phyloP scores from a whole-genome alignment of 352 stramenopile genomes.

The Phytopythium cucurbitacearum region DNA sequence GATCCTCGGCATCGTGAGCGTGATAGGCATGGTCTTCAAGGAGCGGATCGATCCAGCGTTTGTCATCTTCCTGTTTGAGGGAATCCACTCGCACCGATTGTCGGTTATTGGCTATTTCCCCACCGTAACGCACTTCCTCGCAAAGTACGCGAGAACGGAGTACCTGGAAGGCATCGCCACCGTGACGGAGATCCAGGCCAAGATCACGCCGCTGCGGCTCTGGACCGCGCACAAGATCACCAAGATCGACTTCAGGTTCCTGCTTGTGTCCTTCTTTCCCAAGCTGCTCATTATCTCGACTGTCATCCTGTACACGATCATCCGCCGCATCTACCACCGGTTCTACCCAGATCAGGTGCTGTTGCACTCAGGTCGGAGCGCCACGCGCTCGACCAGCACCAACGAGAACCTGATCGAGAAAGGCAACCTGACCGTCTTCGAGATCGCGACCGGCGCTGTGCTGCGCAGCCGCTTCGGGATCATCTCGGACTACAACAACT shows the following conservation, averaged over 20 bases:
- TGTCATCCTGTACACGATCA: constrained; percentile 14
- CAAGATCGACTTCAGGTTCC: constrained; percentile 14
- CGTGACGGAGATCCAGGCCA: constrained; percentile 13
- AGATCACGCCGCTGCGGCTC: constrained; percentile 23
- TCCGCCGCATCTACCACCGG: constrained; percentile 22
- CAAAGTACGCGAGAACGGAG: constrained; percentile 13
- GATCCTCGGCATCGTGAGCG: constrained; percentile 15
- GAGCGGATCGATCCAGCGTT: constrained; percentile 24
- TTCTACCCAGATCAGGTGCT: constrained; percentile 18
- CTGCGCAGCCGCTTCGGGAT: constrained; percentile 23
- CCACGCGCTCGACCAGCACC: constrained; percentile 1
- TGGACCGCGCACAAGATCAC: constrained; percentile 25
- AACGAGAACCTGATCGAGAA: constrained; percentile 1
- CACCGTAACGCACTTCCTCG: constrained; percentile 8
- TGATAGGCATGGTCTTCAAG: constrained; percentile 13
- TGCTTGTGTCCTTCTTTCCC: constrained; percentile 22
- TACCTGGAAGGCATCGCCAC: constrained; percentile 22
- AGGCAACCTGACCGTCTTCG: constrained; percentile 22
- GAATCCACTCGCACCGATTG: constrained; percentile 8
- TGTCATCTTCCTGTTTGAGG: constrained; percentile 8
- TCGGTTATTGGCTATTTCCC: constrained; percentile 17
- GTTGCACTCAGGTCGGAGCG: constrained; percentile 10
- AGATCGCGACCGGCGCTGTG: constrained; percentile 18
- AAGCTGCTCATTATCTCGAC: constrained; percentile 21
- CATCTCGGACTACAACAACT: constrained; percentile 38